Base-by-base conservation (phyloP, 2,329 filamentous ascomycete genomes). In the Xylogone sp. region DNA sequence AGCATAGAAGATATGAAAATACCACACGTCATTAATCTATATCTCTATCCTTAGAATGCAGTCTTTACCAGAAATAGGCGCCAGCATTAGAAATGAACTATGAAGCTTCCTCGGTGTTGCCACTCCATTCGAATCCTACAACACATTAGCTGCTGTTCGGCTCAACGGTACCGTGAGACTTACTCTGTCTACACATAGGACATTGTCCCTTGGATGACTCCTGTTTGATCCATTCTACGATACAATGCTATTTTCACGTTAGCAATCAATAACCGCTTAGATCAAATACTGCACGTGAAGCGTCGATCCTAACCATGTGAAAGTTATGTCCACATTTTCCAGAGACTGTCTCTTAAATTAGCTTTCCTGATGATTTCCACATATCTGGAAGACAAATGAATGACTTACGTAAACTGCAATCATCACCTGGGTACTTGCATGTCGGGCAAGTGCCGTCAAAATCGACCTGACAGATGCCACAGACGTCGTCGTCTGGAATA, bases 271-370 rank as follows among this genome's bases (percentile, higher is more conserved):
- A n/a, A n/a, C n/a, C n/a, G 5, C 24, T 10, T 10, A 27, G 16
- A 39, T 39, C 13, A 16, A 16, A 39, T n/a, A 5, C 13, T 39
- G 13, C n/a, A 9, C 34, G 13, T 39, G n/a, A 16, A 18, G 24
- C 24, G n/a, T 27, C n/a, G 13, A 16, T 39, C 45, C 77, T 60
- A 70, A 95, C 91, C 89, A 96, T 95, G 71, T 99, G 94, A 67
- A 99, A 99, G 57, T 90, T 96, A 70, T 99, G 94, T 4, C 91
- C 93, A 72, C 94, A 99, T 75, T 93, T 95, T 43, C 94, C 94
- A 55, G 94, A 92, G 59, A 97, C 93, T 97, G 62, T 42, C 34
- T 18, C 50, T 19, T 45, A 18, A 8, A 31, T 51, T 18, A 54
- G 50, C 48, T 55, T 45, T 45, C n/a, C n/a, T n/a, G n/a, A 54